A percentile compares a stretch with the other conserved stretches of the same genome.
phyloP scores from a whole-genome alignment of 306 rosid species.

The Myrica gale region DNA sequence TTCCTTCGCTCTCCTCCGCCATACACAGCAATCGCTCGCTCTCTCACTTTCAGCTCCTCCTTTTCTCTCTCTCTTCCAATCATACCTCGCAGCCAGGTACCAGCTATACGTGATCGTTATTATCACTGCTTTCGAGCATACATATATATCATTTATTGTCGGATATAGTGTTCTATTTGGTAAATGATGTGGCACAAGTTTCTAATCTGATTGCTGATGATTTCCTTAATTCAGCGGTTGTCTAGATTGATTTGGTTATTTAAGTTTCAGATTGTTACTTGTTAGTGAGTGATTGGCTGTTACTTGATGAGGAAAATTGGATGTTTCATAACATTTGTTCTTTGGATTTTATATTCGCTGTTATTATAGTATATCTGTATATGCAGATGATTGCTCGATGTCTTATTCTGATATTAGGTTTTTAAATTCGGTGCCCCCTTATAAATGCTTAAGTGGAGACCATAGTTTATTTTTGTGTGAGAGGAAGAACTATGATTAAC shows the following conservation, averaged over 20 bases:
- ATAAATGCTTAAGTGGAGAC: not conserved
- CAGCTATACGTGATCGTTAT: not conserved
- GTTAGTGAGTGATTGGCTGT: not conserved
- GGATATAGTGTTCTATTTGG: not conserved
- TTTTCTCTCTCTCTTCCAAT: conserved; percentile 26
- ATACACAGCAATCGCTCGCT: conserved; percentile 33
- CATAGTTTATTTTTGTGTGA: not conserved
- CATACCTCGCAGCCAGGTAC: conserved; percentile 63
- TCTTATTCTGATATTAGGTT: not conserved
- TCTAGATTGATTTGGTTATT: not conserved
- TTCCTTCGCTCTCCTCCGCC: conserved; percentile 38
- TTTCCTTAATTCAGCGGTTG: not conserved
- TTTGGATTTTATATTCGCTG: no score
- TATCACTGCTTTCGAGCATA: not conserved
- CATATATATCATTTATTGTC: not conserved
- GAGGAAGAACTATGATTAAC: not conserved
- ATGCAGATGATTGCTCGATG: not conserved
- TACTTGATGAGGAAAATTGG: not conserved
- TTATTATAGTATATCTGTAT: not conserved
- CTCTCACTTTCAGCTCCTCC: conserved; percentile 16
- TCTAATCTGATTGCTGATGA: not conserved
- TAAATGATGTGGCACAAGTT: not conserved
- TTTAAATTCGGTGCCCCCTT: not conserved
- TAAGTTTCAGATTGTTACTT: no score
- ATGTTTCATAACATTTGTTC: not conserved